Base-by-base conservation (phyloP, 1,284 basidiomycete species). In the Marasmius fiardii region DNA sequence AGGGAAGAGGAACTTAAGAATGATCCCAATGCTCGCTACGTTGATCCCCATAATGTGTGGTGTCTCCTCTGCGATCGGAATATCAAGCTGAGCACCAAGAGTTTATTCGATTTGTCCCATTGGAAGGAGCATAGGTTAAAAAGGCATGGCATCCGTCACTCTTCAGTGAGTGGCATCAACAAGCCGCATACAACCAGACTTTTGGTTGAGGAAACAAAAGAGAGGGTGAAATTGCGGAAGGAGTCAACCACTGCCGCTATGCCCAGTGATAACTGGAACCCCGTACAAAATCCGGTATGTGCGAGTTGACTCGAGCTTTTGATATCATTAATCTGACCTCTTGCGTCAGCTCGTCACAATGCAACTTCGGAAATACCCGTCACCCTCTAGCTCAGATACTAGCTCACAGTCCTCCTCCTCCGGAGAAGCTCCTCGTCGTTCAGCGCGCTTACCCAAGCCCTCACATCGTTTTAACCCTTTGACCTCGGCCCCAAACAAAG, bases 71-170 rank as follows among this genome's bases (percentile, higher is more conserved):
- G 87, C 66, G 71, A 73, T 37, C 68, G 64, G 21, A 68, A 70
- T 6, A 86, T 90, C 70, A 86, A 86, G 68, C 78, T 90, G 20
- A 89, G 86, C 2, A 67, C 73, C 11, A 88, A 88, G 68, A 85
- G 82, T 67, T 71, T 72, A 20, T 90, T 78, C 62, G 87, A 90
- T 63, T 74, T 75, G 18, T 80, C 79, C 62, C 87, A 90, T 65
- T 90, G 87, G 87, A 65, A 70, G 43, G 83, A 78, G 61, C 86
- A 88, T 63, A 76, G 79, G 16, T n/a, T 12, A n/a, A 49, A 33
- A 33, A 41, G n/a, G 14, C 39, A 41, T 41, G 39, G 39, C 1
- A 41, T 41, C 20, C 39, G 39, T 7, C n/a, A n/a, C n/a, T n/a
- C n/a, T n/a, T n/a, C n/a, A n/a, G 16, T 31, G 4, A 10, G 28